Conservation (phyloP, 768 basidiomycete genomes). For the Trametes maxima region DNA sequence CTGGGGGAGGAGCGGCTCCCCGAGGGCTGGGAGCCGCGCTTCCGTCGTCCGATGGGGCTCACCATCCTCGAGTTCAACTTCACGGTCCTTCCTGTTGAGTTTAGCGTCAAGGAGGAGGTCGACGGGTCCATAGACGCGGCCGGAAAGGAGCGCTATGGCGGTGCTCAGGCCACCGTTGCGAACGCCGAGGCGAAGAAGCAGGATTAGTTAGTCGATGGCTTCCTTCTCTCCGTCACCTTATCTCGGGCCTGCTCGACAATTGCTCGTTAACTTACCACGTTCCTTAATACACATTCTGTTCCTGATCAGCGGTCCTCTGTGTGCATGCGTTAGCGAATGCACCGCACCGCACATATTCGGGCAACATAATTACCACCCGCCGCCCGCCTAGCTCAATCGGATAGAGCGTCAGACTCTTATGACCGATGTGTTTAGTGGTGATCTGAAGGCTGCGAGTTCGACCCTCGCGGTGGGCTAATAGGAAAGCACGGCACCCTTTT, state of each 20-base stretch:
- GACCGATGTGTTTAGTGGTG: slow-evolving; percentile 15
- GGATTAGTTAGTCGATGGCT: not conserved
- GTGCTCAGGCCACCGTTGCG: no score
- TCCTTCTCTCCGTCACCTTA: no score
- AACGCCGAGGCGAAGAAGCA: not conserved
- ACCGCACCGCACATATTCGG: no score
- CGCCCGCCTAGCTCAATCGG: slow-evolving; percentile 69
- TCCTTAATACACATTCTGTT: not conserved
- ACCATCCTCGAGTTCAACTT: slow-evolving; percentile 61
- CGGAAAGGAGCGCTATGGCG: slow-evolving; percentile 4
- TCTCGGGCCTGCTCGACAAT: no score
- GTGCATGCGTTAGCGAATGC: no score
- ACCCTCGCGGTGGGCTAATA: slow-evolving; percentile 62
- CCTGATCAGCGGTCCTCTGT: no score
- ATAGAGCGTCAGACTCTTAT: slow-evolving; percentile 70
- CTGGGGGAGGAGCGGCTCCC: slow-evolving; percentile 71
- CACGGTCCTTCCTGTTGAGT: slow-evolving; percentile 34
- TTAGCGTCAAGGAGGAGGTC: slow-evolving; percentile 36
- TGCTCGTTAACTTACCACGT: no score
- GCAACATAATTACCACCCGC: no score
- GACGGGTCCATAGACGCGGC: slow-evolving; percentile 6
- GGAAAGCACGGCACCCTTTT: not conserved
- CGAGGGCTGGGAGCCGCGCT: slow-evolving; percentile 68
- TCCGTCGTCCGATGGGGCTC: slow-evolving; percentile 57
- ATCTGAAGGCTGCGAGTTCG: slow-evolving; percentile 70